phyloP scores from a whole-genome alignment of 2,329 filamentous ascomycete species.

The Diaporthe humulicola region DNA sequence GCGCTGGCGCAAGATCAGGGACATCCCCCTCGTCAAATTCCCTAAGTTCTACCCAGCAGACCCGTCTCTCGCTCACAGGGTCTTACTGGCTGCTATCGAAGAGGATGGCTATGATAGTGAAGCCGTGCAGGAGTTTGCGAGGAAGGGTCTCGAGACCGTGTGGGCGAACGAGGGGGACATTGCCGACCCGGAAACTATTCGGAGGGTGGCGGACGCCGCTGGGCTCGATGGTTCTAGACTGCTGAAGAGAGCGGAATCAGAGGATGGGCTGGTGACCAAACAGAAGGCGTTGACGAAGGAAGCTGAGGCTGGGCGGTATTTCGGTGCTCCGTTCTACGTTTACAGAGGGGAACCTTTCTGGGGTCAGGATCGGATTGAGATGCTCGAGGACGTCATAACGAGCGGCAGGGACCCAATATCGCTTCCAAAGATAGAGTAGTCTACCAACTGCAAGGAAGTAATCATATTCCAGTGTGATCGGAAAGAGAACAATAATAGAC shows the following conservation, averaged over 20 bases:
- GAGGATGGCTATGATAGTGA: neutral
- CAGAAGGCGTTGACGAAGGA: neutral
- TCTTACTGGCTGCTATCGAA: slow-evolving; percentile 12
- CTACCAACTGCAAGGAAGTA: too few species aligned
- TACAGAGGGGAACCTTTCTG: slow-evolving; percentile 7
- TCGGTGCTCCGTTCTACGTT: neutral
- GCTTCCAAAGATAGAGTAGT: neutral
- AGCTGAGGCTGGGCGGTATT: neutral
- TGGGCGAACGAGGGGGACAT: slow-evolving; percentile 4
- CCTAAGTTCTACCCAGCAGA: slow-evolving; percentile 45
- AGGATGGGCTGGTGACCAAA: neutral
- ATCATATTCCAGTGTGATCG: too few species aligned
- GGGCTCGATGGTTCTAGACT: neutral
- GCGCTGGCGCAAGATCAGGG: slow-evolving; percentile 46
- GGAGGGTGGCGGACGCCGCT: neutral
- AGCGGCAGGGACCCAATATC: neutral
- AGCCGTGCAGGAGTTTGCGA: neutral
- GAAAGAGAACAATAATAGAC: too few species aligned
- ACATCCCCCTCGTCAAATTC: slow-evolving; percentile 46
- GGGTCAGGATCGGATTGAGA: slow-evolving; percentile 4
- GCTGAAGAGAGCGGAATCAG: slow-evolving; percentile 7
- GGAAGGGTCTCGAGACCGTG: slow-evolving; percentile 7
- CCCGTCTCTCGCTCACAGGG: slow-evolving; percentile 47
- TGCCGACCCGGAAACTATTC: neutral
- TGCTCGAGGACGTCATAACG: slow-evolving; percentile 2